Conservation (phyloP, 2,329 filamentous ascomycete species). For the Hymenoscyphus infarciens region DNA sequence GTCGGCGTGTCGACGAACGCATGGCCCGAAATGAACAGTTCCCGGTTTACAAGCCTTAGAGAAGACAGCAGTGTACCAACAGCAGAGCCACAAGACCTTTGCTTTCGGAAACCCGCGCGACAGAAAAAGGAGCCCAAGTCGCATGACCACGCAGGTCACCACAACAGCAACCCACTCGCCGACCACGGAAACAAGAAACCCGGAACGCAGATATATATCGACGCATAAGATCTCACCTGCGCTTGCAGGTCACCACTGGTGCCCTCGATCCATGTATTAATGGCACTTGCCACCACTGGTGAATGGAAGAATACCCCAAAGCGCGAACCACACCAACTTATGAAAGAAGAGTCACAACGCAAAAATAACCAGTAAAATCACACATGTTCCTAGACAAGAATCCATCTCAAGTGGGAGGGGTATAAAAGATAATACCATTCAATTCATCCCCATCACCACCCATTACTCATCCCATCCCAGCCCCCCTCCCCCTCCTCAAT, state of each 20-base stretch:
- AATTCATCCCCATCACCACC: constrained; percentile 8
- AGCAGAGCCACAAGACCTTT: too few species aligned
- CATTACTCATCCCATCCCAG: constrained; percentile 29
- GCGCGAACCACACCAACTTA: not conserved
- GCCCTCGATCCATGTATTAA: not conserved
- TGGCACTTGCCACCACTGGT: not conserved
- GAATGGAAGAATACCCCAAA: not conserved
- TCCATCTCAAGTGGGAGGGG: not conserved
- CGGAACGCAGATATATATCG: not conserved
- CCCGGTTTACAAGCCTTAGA: too few species aligned
- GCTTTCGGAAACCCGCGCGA: not conserved
- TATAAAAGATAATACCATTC: not conserved
- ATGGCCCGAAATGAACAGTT: too few species aligned
- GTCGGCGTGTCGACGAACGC: too few species aligned
- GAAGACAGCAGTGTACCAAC: too few species aligned
- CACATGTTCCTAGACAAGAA: not conserved
- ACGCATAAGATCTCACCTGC: not conserved
- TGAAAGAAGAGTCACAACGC: not conserved
- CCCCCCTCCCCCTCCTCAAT: constrained; percentile 39
- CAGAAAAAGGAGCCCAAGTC: not conserved
- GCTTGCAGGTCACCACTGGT: not conserved
- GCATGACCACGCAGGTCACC: not conserved
- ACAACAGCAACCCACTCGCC: not conserved
- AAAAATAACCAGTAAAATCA: not conserved
- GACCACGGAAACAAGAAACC: not conserved